phyloP scores from a whole-genome alignment of 768 basidiomycete species.

The Agrocybe praecox region DNA sequence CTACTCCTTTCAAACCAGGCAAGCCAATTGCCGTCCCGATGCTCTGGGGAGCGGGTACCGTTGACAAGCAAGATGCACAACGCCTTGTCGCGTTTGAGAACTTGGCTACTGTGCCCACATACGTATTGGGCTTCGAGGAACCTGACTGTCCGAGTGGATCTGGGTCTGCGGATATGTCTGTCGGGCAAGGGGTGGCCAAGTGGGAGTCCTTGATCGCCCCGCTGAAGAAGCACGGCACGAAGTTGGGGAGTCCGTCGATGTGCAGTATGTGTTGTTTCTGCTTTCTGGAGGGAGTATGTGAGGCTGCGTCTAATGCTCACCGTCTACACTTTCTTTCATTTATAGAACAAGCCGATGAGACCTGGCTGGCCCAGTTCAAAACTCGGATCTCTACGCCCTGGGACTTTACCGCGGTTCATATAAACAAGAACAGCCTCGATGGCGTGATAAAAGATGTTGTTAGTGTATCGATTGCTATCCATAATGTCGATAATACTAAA shows the following conservation, averaged over 20 bases:
- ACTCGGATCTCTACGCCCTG: conserved; percentile 39
- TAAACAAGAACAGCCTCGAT: conserved; percentile 48
- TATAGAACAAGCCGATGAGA: conserved; percentile 49
- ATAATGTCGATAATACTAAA: neutral
- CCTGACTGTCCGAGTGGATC: conserved; percentile 46
- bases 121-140: conserved; percentile 49
- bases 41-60: conserved; percentile 48
- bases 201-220: conserved; percentile 47
- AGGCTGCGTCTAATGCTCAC: neutral
- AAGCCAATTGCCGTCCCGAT: conserved; percentile 44
- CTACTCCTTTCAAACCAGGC: conserved; percentile 41
- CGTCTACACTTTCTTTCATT: neutral
- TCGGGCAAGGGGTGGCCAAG: conserved; percentile 38
- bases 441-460: conserved; percentile 48
- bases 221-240: conserved; percentile 38
- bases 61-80: conserved; percentile 38
- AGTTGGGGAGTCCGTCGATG: conserved; percentile 49
- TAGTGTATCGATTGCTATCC: conserved; percentile 5
- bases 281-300: too few relatives aligned
- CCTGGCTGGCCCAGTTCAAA: conserved; percentile 44
- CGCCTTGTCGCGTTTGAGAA: conserved; percentile 39
- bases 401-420: conserved; percentile 50
- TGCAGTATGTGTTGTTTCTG: conserved; percentile 38
- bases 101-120: conserved; percentile 34
- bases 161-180: conserved; percentile 47